Conservation (phyloP, 106 monocot genomes). For the Acorus gramineus region DNA sequence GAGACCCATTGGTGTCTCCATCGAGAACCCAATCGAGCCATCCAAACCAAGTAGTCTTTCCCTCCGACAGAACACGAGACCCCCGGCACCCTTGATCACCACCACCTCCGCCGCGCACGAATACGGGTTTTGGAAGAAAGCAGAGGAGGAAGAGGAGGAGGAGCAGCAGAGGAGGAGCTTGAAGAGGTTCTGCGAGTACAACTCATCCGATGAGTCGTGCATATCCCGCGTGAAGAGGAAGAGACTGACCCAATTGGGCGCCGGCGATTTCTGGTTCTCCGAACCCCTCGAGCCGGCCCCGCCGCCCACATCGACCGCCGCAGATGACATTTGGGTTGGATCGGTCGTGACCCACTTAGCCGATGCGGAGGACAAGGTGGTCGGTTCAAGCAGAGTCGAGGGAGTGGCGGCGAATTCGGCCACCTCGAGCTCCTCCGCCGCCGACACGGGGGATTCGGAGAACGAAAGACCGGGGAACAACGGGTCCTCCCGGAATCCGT, state of each 20-base stretch:
- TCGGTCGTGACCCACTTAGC: conserved; percentile 12
- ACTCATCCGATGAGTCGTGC: conserved; percentile 2
- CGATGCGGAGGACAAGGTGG: conserved; percentile 3
- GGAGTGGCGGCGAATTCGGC: neutral
- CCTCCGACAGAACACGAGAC: conserved; percentile 19
- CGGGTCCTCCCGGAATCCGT: neutral
- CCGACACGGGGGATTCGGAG: neutral
- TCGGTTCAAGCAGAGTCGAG: neutral
- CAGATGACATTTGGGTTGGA: conserved; percentile 25
- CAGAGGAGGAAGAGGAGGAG: neutral
- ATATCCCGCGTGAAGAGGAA: conserved; percentile 32
- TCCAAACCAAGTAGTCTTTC: conserved; percentile 13
- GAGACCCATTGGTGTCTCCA: conserved; percentile 12
- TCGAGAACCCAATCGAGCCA: conserved; percentile 16
- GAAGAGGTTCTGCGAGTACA: conserved; percentile 42
- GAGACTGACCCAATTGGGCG: conserved; percentile 15
- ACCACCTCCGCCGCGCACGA: neutral
- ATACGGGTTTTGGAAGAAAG: neutral
- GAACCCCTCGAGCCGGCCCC: conserved; percentile 1
- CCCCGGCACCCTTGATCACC: conserved; percentile 3
- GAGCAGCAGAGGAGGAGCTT: conserved; percentile 10
- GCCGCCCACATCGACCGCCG: conserved; percentile 3
- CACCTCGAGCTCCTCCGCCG: no score
- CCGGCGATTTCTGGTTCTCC: conserved; percentile 29
- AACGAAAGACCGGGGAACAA: neutral